Percentiles rank a stretch among this genome's conserved stretches.
These are phyloP conservation scores for Fusarium cicatricum DNA, from an alignment of 2,329 filamentous ascomycete species.

Conservation along the genomic window DNA sequence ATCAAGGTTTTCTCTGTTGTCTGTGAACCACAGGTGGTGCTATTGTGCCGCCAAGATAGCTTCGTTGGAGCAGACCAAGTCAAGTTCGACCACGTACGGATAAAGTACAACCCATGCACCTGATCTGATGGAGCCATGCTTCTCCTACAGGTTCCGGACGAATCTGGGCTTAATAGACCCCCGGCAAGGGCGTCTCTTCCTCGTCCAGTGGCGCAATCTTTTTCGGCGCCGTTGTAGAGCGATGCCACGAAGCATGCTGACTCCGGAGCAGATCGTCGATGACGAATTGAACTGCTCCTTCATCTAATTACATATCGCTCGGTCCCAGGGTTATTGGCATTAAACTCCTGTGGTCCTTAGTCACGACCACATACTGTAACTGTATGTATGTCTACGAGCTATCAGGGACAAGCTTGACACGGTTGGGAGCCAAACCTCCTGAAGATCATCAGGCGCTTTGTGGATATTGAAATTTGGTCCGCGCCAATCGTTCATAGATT, in stretches of 20 bases:
- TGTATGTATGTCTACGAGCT: no score
- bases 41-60: slow-evolving; percentile 4
- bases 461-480: slow-evolving; percentile 4
- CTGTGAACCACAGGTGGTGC: slow-evolving; percentile 1
- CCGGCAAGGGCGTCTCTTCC: slow-evolving; percentile 30
- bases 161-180: slow-evolving; percentile 14
- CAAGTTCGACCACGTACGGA: slow-evolving; percentile 24
- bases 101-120: slow-evolving; percentile 19
- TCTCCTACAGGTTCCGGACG: slow-evolving; percentile 4
- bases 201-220: slow-evolving; percentile 26
- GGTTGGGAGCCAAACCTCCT: slow-evolving; percentile 1
- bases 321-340: no score
- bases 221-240: slow-evolving; percentile 18
- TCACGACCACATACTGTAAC: no score
- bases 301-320: no score
- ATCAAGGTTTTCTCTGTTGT: slow-evolving; percentile 25
- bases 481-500: slow-evolving; percentile 15
- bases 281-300: slow-evolving; percentile 14
- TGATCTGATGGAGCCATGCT: slow-evolving; percentile 14
- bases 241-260: slow-evolving; percentile 17
- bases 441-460: slow-evolving; percentile 9
- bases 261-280: slow-evolving; percentile 29
- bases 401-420: neutral
- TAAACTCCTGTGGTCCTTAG: no score
- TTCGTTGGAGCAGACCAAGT: slow-evolving; percentile 1